Evolutionary conservation across 2,329 filamentous ascomycete species (phyloP), one percentile per base, ranked within the genome.

Genomic region (Thielaviopsis punctulata): DNA sequence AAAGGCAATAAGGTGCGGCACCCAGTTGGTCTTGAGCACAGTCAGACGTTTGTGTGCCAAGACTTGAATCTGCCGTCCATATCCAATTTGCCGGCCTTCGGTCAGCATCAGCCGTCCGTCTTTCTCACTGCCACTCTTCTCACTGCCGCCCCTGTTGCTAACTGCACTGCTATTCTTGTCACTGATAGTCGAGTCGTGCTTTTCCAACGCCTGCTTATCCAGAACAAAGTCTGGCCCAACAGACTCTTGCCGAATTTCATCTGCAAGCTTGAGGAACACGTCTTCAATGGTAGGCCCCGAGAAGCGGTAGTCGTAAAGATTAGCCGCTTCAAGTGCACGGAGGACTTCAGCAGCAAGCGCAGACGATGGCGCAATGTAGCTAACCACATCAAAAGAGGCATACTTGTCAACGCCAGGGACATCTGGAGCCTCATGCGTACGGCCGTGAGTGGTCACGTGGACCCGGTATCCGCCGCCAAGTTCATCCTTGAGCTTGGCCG

Each of bases 201-300:
- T 59, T 49, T 49, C 63, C 48, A 27, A 61, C 3, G 19, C 59
- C 2, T 56, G 49, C 46, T 59, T 61, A 9, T 61, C 60, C 51
- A 64, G 62, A 10, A 61, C 59, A 47, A 64, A 65, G 57, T 82
- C 76, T 12, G 45, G 33, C 27, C 30, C 51, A 19, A 33, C 50
- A 2, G 55, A 54, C 19, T 54, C 49, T 22, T 49, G 45, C 53
- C 72, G 74, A 55, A 87, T 75, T 63, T 95, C 88, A 60, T 90
- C 85, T 0, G 88, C 86, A 39, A 95, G 73, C 57, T 86, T 82
- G 22, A 95, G 68, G 64, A 95, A 95, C 0, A 95, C 88, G 58
- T 95, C 88, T 63, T 95, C 90, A 41, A 95, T 88, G 0, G 86
- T 93, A 0, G 89, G 90, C 0, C 87, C 87, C 15, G 84, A 84